Evolutionary conservation across 2,329 filamentous ascomycete species (phyloP).

Genomic region (Penicillium verrucosum): DNA sequence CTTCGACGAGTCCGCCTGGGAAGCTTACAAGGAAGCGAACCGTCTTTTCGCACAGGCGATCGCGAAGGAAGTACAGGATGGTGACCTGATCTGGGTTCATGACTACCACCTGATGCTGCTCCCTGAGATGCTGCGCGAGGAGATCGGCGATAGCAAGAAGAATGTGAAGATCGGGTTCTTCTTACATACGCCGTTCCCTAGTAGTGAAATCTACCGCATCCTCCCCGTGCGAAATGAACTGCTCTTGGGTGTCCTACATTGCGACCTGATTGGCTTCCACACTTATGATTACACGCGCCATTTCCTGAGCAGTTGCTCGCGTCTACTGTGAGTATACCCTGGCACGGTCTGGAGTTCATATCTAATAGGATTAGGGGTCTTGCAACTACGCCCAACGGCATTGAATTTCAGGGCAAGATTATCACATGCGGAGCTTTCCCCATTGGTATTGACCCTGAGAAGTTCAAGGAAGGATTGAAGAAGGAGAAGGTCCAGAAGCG

Average conservation of each 20-base stretch:
- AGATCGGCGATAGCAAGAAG: constrained; percentile 74
- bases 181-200: constrained; percentile 94
- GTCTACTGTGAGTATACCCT: constrained; percentile 66
- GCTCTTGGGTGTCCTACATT: constrained; percentile 81
- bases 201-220: constrained; percentile 94
- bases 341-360: neutral
- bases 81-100: constrained; percentile 95
- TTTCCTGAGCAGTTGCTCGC: constrained; percentile 94
- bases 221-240: constrained; percentile 88
- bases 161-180: constrained; percentile 99
- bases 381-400: constrained; percentile 81
- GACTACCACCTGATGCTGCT: constrained; percentile 98
- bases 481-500: constrained; percentile 83
- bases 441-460: constrained; percentile 96
- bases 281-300: constrained; percentile 99
- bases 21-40: constrained; percentile 90
- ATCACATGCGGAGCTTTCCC: constrained; percentile 93
- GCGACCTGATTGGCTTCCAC: constrained; percentile 95
- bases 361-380: constrained; percentile 38
- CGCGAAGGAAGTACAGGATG: constrained; percentile 81
- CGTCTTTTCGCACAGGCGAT: constrained; percentile 86
- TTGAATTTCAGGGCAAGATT: constrained; percentile 83
- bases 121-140: constrained; percentile 89
- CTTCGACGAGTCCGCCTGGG: constrained; percentile 93
- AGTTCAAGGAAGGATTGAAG: constrained; percentile 85